Conservation (phyloP, 2,329 filamentous ascomycete species). For the Blumeriella jaapii region DNA sequence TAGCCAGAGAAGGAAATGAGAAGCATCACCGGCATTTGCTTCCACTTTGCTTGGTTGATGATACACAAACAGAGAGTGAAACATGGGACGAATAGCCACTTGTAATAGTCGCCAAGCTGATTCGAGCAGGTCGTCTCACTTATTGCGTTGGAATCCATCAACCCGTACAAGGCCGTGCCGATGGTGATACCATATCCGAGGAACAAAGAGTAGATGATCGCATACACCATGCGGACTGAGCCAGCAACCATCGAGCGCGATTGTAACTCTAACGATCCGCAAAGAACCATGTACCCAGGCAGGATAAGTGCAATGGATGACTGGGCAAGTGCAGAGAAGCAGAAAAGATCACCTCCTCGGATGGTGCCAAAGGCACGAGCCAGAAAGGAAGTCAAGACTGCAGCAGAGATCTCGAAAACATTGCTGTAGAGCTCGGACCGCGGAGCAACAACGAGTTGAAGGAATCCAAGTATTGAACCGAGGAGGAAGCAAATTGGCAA, state of each 20-base stretch:
- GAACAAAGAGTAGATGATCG: slow-evolving; percentile 46
- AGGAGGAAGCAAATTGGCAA: slow-evolving; percentile 60
- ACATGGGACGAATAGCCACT: slow-evolving; percentile 61
- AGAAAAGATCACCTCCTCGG: slow-evolving; percentile 37
- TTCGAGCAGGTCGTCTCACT: slow-evolving; percentile 35
- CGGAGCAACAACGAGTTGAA: slow-evolving; percentile 60
- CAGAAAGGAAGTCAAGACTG: slow-evolving; percentile 50
- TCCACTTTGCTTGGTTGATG: slow-evolving; percentile 74
- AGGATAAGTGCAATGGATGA: slow-evolving; percentile 55
- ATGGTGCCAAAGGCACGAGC: slow-evolving; percentile 54
- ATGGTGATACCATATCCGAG: slow-evolving; percentile 46
- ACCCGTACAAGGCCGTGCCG: slow-evolving; percentile 42
- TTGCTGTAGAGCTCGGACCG: slow-evolving; percentile 56
- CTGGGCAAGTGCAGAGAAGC: slow-evolving; percentile 54
- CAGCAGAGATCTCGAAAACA: slow-evolving; percentile 52
- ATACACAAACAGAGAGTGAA: slow-evolving; percentile 65
- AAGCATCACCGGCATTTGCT: slow-evolving; percentile 68
- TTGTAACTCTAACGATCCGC: slow-evolving; percentile 43
- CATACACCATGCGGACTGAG: slow-evolving; percentile 46
- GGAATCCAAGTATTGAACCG: slow-evolving; percentile 55
- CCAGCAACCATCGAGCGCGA: slow-evolving; percentile 43
- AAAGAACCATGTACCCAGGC: slow-evolving; percentile 52
- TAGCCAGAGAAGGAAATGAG: slow-evolving; percentile 64
- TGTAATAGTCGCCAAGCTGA: slow-evolving; percentile 38
- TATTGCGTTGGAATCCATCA: slow-evolving; percentile 36